Evolutionary conservation across 805 yeast genomes (phyloP).

Genomic region (Dipodascus geniculatus): DNA sequence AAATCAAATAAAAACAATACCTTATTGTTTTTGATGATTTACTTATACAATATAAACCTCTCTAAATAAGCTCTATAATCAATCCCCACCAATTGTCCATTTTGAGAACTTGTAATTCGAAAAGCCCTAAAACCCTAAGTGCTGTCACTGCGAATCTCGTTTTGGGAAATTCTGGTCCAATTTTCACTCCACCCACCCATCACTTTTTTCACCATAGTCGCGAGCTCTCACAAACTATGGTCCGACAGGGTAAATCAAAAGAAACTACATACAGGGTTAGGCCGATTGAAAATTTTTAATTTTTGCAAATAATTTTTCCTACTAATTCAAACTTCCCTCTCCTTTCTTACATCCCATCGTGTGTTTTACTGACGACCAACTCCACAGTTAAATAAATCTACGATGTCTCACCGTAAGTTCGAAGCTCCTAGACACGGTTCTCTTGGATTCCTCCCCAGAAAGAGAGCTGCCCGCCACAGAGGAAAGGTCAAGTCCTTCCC

Average conservation of each 20-base stretch:
- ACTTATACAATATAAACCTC: neutral
- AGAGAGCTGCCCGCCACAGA: conserved; percentile 97
- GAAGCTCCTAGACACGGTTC: conserved; percentile 99
- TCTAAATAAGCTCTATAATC: neutral
- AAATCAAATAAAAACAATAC: too few relatives aligned
- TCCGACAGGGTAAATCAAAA: neutral
- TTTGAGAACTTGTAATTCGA: too few relatives aligned
- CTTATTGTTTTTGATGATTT: neutral
- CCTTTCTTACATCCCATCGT: neutral
- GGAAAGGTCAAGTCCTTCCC: conserved; percentile 99
- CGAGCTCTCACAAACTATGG: too few relatives aligned
- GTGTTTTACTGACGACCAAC: neutral
- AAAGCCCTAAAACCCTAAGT: neutral
- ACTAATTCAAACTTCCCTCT: neutral
- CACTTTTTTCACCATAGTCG: neutral
- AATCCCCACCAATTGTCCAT: neutral
- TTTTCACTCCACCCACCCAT: neutral
- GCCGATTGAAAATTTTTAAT: neutral
- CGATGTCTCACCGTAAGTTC: conserved; percentile 99
- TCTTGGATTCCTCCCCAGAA: conserved; percentile 98
- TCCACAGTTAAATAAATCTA: neutral
- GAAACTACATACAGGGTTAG: neutral
- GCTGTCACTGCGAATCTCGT: neutral
- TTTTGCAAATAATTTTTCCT: neutral
- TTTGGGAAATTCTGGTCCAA: neutral